A percentile compares a stretch with the other conserved stretches of the same genome.
These are phyloP conservation scores for Candida koratica DNA, from an alignment of 805 yeast species.

Conservation along the genomic window DNA sequence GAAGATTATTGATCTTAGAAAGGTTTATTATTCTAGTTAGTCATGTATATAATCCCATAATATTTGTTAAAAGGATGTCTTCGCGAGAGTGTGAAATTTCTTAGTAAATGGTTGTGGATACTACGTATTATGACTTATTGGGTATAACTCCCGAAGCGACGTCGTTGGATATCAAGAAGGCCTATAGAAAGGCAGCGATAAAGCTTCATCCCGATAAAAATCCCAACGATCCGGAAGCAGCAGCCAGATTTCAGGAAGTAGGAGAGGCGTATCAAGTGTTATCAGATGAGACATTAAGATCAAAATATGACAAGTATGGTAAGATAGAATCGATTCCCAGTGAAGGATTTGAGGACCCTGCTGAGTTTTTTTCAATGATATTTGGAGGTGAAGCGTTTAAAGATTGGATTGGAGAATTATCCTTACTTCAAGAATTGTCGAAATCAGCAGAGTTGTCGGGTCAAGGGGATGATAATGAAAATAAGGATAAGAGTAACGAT, in stretches of 20 bases:
- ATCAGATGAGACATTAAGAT: slow-evolving; percentile 59
- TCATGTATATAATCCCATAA: slow-evolving; percentile 4
- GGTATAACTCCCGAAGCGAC: slow-evolving; percentile 34
- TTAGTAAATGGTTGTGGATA: slow-evolving; percentile 38
- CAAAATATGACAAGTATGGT: slow-evolving; percentile 71
- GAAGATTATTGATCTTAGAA: slow-evolving; percentile 88
- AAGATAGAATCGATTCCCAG: slow-evolving; percentile 58
- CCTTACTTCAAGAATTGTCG: slow-evolving; percentile 42
- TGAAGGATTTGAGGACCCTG: slow-evolving; percentile 77
- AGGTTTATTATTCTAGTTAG: slow-evolving; percentile 68
- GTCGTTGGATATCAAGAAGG: slow-evolving; percentile 41
- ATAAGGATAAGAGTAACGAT: slow-evolving; percentile 18
- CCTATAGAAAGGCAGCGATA: slow-evolving; percentile 44
- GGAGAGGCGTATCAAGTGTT: slow-evolving; percentile 78
- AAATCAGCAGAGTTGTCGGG: slow-evolving; percentile 43
- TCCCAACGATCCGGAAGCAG: slow-evolving; percentile 44
- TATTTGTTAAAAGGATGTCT: not conserved
- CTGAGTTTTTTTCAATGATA: slow-evolving; percentile 75
- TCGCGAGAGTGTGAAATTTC: slow-evolving; percentile 5
- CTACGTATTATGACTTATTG: slow-evolving; percentile 40
- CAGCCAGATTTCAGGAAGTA: slow-evolving; percentile 43
- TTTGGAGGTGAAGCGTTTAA: slow-evolving; percentile 81
- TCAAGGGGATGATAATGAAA: slow-evolving; percentile 26
- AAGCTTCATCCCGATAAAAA: slow-evolving; percentile 44
- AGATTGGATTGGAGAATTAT: slow-evolving; percentile 81